Conservation (phyloP, 1,284 basidiomycete species). For the Rhodotorula sp. region DNA sequence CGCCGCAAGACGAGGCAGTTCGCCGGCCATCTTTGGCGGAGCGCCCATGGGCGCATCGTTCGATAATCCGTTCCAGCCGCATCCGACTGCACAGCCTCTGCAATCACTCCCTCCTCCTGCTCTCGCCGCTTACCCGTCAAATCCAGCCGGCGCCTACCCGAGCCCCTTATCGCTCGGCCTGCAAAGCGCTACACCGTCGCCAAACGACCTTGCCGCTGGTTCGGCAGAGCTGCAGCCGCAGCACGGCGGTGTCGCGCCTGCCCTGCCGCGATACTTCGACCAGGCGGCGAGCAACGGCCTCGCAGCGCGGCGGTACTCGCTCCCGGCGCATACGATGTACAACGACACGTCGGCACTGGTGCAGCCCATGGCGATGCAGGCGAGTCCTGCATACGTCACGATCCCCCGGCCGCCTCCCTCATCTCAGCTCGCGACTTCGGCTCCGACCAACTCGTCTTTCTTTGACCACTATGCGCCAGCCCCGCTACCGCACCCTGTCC, state of each 20-base stretch:
- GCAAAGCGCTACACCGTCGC: conserved; percentile 13
- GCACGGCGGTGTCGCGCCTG: neutral
- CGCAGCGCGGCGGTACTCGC: no score
- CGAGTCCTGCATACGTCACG: no score
- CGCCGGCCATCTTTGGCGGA: conserved; percentile 6
- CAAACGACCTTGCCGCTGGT: conserved; percentile 1
- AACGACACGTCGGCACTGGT: no score
- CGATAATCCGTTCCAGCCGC: neutral
- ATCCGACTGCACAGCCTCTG: neutral
- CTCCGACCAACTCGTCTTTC: neutral
- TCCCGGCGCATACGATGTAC: no score
- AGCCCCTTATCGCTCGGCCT: conserved; percentile 8
- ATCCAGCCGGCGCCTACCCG: conserved; percentile 4
- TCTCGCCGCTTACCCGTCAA: neutral
- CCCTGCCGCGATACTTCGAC: no score
- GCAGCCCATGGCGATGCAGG: no score
- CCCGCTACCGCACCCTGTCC: neutral
- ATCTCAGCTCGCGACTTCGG: neutral
- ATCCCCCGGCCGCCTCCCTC: no score
- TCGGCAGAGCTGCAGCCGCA: neutral
- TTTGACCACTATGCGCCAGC: neutral
- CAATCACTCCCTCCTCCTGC: neutral
- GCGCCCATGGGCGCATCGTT: neutral
- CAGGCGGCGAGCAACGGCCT: no score
- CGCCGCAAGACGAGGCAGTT: conserved; percentile 1